Percentiles rank a stretch among this genome's conserved stretches.
These are phyloP conservation scores for Fusarium secorum DNA, from an alignment of 2,329 filamentous ascomycete genomes.

Conservation along the genomic window DNA sequence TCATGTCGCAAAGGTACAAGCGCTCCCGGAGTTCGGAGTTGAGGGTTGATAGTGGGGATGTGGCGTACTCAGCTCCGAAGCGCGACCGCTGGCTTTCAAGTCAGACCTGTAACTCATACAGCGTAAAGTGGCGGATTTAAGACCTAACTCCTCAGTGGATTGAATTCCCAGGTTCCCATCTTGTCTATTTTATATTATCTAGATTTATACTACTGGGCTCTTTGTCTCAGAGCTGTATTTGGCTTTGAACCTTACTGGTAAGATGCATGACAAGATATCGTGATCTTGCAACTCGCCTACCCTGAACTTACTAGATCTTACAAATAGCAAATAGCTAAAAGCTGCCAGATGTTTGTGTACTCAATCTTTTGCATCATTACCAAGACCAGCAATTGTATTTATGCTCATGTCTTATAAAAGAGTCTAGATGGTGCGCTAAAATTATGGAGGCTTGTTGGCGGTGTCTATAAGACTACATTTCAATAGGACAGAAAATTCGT, in stretches of 20 bases:
- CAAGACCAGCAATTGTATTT: no score
- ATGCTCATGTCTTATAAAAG: not conserved
- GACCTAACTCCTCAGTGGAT: accelerated
- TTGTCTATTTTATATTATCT: accelerated
- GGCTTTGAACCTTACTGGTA: accelerated
- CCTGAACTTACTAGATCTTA: not conserved
- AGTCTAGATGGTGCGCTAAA: not conserved
- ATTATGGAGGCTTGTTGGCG: not conserved
- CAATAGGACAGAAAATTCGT: no score
- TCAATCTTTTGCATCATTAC: no score
- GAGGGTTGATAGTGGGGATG: accelerated
- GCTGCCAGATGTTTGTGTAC: no score
- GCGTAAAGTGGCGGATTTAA: not conserved
- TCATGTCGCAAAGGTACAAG: no score
- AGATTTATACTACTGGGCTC: accelerated
- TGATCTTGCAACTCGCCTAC: accelerated
- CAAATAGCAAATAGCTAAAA: not conserved
- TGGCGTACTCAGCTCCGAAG: not conserved
- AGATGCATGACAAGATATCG: accelerated
- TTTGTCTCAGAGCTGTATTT: accelerated
- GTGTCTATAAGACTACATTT: not conserved
- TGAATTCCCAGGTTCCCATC: accelerated
- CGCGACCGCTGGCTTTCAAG: accelerated
- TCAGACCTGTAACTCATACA: no score
- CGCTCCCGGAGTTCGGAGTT: not conserved